Conservation (phyloP, 1,284 basidiomycete genomes). For the Moesziomyces parantarcticus region DNA sequence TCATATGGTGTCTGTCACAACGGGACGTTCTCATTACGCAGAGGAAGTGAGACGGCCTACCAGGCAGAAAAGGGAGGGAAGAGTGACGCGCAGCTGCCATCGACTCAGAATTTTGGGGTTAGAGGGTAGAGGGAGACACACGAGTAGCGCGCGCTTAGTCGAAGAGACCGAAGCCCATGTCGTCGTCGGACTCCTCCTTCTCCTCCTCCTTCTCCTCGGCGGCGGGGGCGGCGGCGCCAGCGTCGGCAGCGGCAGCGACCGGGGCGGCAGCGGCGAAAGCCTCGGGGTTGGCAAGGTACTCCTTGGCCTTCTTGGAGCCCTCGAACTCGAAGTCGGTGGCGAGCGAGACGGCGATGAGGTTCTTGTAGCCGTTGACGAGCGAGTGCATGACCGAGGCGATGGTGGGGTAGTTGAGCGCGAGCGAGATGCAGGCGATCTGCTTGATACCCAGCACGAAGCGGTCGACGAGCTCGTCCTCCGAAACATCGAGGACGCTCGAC, state of each 20-base stretch:
- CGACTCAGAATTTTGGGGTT: too few species aligned
- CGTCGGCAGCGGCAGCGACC: constrained; percentile 73
- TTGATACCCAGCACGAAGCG: constrained; percentile 92
- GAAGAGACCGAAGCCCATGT: constrained; percentile 77
- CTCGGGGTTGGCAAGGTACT: constrained; percentile 94
- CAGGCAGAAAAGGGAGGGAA: not conserved
- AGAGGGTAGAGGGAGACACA: too few species aligned
- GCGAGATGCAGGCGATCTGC: constrained; percentile 92
- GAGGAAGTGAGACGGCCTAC: not conserved
- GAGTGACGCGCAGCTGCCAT: not conserved
- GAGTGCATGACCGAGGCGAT: constrained; percentile 92
- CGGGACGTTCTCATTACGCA: not conserved
- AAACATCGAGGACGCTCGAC: constrained; percentile 86
- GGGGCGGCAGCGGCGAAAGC: constrained; percentile 87
- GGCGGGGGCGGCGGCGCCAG: constrained; percentile 72
- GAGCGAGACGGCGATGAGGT: constrained; percentile 85
- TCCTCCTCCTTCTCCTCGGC: constrained; percentile 75
- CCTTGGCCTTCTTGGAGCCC: constrained; percentile 93
- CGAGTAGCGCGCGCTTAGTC: constrained; percentile 77
- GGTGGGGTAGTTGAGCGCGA: constrained; percentile 95
- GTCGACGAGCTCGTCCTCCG: constrained; percentile 88
- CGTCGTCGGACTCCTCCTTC: constrained; percentile 72
- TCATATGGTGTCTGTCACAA: not conserved
- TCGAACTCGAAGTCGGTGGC: constrained; percentile 96
- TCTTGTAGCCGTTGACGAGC: constrained; percentile 99